phyloP scores from a whole-genome alignment of 2,329 filamentous ascomycete genomes.

The Fusarium annulatum region DNA sequence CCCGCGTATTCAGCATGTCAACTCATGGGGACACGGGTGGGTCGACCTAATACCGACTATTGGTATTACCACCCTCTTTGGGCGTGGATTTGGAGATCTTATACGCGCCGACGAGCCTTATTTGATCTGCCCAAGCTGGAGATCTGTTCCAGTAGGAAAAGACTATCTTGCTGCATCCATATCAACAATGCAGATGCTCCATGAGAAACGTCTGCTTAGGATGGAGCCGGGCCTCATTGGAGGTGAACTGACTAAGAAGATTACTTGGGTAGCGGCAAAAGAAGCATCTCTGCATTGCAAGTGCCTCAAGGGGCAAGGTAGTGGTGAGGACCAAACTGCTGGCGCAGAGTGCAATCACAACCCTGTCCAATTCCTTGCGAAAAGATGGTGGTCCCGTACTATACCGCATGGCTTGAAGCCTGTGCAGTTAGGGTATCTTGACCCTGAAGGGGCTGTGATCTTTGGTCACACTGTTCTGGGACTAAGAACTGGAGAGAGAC shows the following conservation, averaged over 20 bases:
- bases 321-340: no score
- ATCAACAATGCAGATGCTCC: slow-evolving; percentile 12
- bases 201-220: neutral
- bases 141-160: neutral
- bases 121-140: neutral
- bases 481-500: neutral
- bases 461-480: slow-evolving; percentile 1
- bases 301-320: neutral
- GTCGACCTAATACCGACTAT: slow-evolving; percentile 1
- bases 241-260: slow-evolving; percentile 8
- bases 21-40: slow-evolving; percentile 9
- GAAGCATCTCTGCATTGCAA: neutral
- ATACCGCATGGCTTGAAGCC: neutral
- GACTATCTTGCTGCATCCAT: slow-evolving; percentile 10
- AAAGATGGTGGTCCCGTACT: slow-evolving; percentile 8
- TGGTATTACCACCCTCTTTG: slow-evolving; percentile 9
- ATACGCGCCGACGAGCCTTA: neutral
- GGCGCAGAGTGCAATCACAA: neutral
- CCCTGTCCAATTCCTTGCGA: slow-evolving; percentile 20
- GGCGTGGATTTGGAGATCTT: slow-evolving; percentile 1
- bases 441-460: neutral
- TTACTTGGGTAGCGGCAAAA: neutral
- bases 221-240: neutral
- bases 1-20: slow-evolving; percentile 1
- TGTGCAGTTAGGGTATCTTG: neutral